Percentiles rank a stretch among this genome's conserved stretches.
Evolutionary conservation across 352 stramenopile species (phyloP).

Genomic region (Elongisporangium senticosum): DNA sequence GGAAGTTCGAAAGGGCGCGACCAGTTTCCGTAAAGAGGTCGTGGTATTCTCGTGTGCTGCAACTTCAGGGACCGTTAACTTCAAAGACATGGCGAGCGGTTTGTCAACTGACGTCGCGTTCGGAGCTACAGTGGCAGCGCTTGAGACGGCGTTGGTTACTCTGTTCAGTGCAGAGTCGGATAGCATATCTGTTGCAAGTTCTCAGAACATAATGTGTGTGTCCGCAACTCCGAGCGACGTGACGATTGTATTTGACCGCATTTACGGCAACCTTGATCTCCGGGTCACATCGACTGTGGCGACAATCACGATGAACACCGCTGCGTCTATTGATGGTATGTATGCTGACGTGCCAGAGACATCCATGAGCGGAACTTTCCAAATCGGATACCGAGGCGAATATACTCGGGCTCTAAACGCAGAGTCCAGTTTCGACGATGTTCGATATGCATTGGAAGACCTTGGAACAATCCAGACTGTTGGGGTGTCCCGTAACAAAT

Average conservation of each 20-base stretch:
- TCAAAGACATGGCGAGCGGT: conserved; percentile 14
- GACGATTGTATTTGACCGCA: conserved; percentile 55
- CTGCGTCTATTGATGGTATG: conserved; percentile 46
- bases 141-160: conserved; percentile 33
- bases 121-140: conserved; percentile 19
- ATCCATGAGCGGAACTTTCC: conserved; percentile 77
- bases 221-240: conserved; percentile 20
- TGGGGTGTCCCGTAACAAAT: conserved; percentile 36
- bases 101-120: conserved; percentile 10
- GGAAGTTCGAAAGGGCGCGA: conserved; percentile 23
- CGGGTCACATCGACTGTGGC: conserved; percentile 12
- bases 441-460: conserved; percentile 65
- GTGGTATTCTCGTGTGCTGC: conserved; percentile 49
- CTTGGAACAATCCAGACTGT: conserved; percentile 50
- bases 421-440: conserved; percentile 52
- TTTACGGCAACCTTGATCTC: conserved; percentile 48
- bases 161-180: conserved; percentile 47
- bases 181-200: conserved; percentile 51
- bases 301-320: conserved; percentile 17
- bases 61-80: conserved; percentile 22
- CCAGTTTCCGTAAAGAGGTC: conserved; percentile 66
- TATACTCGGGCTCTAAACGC: conserved; percentile 65
- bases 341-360: conserved; percentile 36
- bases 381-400: conserved; percentile 54
- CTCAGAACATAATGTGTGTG: conserved; percentile 38